Base-by-base conservation (phyloP, 805 yeast genomes). In the Peterozyma xylosa region DNA sequence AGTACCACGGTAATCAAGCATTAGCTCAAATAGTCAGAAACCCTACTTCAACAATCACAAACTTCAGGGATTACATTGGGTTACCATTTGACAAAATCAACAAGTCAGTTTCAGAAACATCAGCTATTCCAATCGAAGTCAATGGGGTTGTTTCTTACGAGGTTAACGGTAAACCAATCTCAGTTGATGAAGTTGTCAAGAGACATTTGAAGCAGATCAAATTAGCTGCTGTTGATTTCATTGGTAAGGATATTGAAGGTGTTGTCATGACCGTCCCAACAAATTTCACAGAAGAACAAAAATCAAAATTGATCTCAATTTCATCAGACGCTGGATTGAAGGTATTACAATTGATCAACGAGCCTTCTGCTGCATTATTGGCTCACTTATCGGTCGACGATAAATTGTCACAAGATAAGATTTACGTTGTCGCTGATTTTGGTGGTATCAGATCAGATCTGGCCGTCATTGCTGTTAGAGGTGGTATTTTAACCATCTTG, bases 1-100 rank as follows among this genome's bases (percentile, higher is more conserved):
- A 93, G 71, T 93, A 87, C 70, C 97, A 93, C 62, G 99, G 99
- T 48, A 84, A 88, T 47, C 98, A 93, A 71, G 99, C 98, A 47
- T 70, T 82, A 55, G 90, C 89, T 45, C 97, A 93, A 70, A 70
- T 91, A 57, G 73, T 93, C 50, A 86, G 99, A 78, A 87, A 89
- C 74, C 81, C 97, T 48, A 69, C 68, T 45, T 86, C 80, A 73
- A 91, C 98, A 30, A 78, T 91, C 50, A 74, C 85, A 55, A 86
- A 86, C 72, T 93, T 93, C 78, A 82, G 99, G 66, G 99, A 93
- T 67, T 87, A 77, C 63, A 73, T 93, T 55, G 98, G 96, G 48
- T 74, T 79, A 56, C 65, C 79, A 35, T 88, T 77, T 58, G 77
- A 71, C 45, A 76, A 86, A 45, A 77, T 87, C 49, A 88, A 86